Base-by-base conservation (phyloP, 2,329 filamentous ascomycete genomes). In the Talaromyces albobiverticillius region DNA sequence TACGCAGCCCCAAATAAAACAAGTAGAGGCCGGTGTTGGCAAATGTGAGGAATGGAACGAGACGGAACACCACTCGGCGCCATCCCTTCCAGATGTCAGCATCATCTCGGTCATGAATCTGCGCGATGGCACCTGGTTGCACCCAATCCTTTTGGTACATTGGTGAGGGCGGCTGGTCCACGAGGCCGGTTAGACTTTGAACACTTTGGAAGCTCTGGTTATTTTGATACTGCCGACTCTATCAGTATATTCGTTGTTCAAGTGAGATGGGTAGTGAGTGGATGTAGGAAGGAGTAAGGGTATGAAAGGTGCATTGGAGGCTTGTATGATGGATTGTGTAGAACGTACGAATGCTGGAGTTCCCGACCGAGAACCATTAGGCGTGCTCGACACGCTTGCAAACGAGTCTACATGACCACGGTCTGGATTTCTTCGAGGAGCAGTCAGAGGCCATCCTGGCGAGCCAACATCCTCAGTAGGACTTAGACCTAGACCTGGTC, bases 1-100 rank as follows among this genome's bases (percentile, higher is more conserved):
- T 76, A 34, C 81, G 79, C 51, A 79, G 67, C 20, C 61, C 72
- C 7, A 83, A 77, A 58, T 84, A 84, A 26, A 70, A 60, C 49
- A 71, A 53, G 65, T 69, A 70, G n/a, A 71, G 54, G 8, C 36
- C 60, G n/a, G 69, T 66, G 36, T 71, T 70, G 42, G 62, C 53
- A n/a, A 71, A 60, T 4, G 66, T 69, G 16, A 72, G 60, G 38
- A 73, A 59, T 3, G 71, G 71, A 2, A 67, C 68, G 13, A 64
- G 61, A 31, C 56, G 58, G 59, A 69, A 73, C 3, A 73, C 51
- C 46, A 59, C 64, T 52, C 69, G 68, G 56, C 69, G 72, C 68
- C 67, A 72, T 40, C 65, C 68, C 48, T 66, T 64, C 62, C 71
- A 66, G 54, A 66, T 70, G 5, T 70, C 70, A 9, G 59, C 62